Percentiles rank a stretch among this genome's conserved stretches.
Conservation (phyloP, 1,139 yeast genomes). For the Williopsis jadinii region DNA sequence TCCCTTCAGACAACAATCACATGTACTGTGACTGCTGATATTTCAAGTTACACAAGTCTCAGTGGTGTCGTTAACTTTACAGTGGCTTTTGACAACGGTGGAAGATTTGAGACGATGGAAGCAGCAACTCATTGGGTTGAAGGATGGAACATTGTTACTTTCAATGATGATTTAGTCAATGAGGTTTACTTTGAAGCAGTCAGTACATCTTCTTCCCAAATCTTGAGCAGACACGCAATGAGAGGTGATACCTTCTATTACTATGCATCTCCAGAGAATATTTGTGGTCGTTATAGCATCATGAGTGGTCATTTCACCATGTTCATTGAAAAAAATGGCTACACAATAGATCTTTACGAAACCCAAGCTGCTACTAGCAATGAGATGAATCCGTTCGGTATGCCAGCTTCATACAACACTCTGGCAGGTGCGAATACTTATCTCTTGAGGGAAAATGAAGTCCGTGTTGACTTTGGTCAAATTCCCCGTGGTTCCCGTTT, state of each 20-base stretch:
- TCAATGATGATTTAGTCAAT: conserved; percentile 7
- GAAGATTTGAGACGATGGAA: conserved; percentile 3
- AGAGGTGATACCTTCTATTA: conserved; percentile 10
- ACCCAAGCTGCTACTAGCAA: conserved; percentile 1
- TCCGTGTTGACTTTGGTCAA: conserved; percentile 4
- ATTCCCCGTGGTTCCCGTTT: conserved; percentile 7
- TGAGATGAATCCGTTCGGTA: conserved; percentile 2
- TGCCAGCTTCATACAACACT: neutral
- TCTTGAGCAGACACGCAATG: conserved; percentile 10
- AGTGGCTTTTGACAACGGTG: conserved; percentile 12
- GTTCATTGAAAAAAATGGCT: neutral
- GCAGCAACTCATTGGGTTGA: conserved; percentile 7
- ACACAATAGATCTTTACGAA: neutral
- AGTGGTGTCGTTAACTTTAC: conserved; percentile 5
- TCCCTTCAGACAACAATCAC: conserved; percentile 2
- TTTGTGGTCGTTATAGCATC: conserved; percentile 5
- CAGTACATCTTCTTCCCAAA: neutral
- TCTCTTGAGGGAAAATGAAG: no score
- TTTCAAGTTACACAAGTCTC: conserved; percentile 2
- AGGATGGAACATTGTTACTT: conserved; percentile 9
- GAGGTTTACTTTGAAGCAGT: conserved; percentile 1
- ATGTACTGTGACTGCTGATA: conserved; percentile 8
- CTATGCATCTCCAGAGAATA: conserved; percentile 3
- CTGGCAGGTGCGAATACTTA: neutral
- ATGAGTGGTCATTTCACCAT: conserved; percentile 7